Conservation (phyloP, 805 yeast genomes). For the Starmerella vaccinii region DNA sequence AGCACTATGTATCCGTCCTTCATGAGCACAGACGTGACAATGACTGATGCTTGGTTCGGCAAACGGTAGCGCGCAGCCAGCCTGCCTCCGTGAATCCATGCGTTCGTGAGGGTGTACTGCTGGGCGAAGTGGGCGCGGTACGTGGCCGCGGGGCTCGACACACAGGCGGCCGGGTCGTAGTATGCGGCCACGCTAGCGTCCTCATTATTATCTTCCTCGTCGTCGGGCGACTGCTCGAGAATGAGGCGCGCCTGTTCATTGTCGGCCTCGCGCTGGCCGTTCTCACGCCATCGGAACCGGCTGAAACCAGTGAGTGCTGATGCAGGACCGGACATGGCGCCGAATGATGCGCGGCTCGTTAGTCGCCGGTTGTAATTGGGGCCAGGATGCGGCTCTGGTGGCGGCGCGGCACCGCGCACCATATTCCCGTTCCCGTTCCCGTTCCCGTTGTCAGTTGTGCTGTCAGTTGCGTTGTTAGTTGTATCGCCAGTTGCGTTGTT, state of each 20-base stretch:
- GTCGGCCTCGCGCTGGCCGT: not conserved
- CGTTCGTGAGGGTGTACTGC: slow-evolving; percentile 33
- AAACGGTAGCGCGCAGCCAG: slow-evolving; percentile 35
- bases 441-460: not conserved
- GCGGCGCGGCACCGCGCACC: not conserved
- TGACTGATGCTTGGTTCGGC: slow-evolving; percentile 28
- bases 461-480: no score
- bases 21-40: slow-evolving; percentile 35
- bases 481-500: no score
- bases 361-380: not conserved
- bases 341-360: slow-evolving; percentile 2
- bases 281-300: slow-evolving; percentile 3
- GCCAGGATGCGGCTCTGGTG: not conserved
- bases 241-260: not conserved
- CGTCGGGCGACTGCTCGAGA: not conserved
- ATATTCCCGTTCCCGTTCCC: not conserved
- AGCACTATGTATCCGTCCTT: slow-evolving; percentile 33
- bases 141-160: slow-evolving; percentile 28
- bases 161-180: slow-evolving; percentile 30
- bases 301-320: slow-evolving; percentile 4
- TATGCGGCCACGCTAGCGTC: slow-evolving; percentile 20
- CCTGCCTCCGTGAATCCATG: slow-evolving; percentile 36
- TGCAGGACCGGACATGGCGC: slow-evolving; percentile 4
- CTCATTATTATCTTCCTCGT: not conserved
- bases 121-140: slow-evolving; percentile 35